Evolutionary conservation across 2,329 filamentous ascomycete genomes (phyloP).

Genomic region (Pseudogymnoascus sp.): DNA sequence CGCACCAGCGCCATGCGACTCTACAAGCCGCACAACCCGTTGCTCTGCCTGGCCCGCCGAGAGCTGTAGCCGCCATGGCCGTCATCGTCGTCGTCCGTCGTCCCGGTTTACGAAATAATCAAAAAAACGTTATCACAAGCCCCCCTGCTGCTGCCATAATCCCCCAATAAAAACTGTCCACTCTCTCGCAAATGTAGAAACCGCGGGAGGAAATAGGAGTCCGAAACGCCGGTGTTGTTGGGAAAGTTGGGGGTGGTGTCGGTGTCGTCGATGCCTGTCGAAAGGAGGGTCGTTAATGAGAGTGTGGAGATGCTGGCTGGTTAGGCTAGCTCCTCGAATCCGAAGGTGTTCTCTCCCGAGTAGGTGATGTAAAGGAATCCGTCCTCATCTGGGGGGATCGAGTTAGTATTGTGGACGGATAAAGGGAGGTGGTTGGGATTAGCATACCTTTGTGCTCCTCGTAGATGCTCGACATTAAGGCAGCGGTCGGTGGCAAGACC

Average conservation of each 20-base stretch:
- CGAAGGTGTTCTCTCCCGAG: conserved; percentile 99
- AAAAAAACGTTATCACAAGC: neutral
- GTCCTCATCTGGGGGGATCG: conserved; percentile 45
- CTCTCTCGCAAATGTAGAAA: neutral
- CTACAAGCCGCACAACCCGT: neutral
- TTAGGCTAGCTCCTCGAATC: conserved; percentile 38
- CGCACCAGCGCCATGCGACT: neutral
- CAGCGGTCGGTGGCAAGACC: conserved; percentile 90
- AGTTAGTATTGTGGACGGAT: neutral
- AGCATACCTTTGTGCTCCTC: conserved; percentile 77
- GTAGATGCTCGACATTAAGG: conserved; percentile 98
- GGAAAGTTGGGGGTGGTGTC: neutral
- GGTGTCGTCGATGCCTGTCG: conserved; percentile 7
- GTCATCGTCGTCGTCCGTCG: neutral
- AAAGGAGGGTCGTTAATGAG: conserved; percentile 9
- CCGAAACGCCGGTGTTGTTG: conserved; percentile 4
- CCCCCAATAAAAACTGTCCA: neutral
- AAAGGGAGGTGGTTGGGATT: neutral
- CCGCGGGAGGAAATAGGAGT: neutral
- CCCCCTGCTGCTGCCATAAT: conserved; percentile 7
- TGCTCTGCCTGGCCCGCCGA: conserved; percentile 4
- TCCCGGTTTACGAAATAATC: neutral
- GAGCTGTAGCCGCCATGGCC: conserved; percentile 4
- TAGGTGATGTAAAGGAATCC: conserved; percentile 97
- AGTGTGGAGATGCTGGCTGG: neutral